Evolutionary conservation across 345 rosid genomes (phyloP).

Genomic region (Combretum micranthum): DNA sequence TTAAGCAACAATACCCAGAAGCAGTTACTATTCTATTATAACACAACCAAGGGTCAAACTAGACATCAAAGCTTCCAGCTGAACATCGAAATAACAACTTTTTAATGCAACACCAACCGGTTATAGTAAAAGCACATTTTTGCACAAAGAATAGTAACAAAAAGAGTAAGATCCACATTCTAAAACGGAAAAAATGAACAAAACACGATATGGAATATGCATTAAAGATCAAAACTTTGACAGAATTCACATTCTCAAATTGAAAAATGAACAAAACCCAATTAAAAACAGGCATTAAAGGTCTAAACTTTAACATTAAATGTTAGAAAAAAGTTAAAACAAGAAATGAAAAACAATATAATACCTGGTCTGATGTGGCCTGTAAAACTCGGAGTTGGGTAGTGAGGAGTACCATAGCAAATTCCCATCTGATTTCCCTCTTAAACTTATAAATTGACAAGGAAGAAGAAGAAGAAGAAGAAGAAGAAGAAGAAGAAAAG

Average conservation of each 20-base stretch:
- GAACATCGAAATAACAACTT: too few relatives aligned
- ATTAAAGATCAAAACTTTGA: neutral
- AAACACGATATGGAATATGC: too few relatives aligned
- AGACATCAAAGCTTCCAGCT: too few relatives aligned
- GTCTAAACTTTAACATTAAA: too few relatives aligned
- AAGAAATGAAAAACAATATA: neutral
- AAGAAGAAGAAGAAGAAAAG: neutral
- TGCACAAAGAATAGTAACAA: too few relatives aligned
- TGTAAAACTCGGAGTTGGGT: constrained; percentile 12
- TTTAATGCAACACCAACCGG: too few relatives aligned
- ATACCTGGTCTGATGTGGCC: constrained; percentile 15
- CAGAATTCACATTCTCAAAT: neutral
- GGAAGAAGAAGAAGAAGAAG: neutral
- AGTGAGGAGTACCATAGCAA: constrained; percentile 19
- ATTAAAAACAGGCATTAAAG: neutral
- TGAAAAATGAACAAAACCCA: neutral
- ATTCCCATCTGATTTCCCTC: constrained; percentile 10
- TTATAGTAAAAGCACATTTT: too few relatives aligned
- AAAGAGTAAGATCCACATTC: neutral
- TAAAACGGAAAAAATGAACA: neutral
- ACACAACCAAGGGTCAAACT: too few relatives aligned
- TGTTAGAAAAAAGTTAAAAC: neutral
- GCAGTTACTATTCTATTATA: too few relatives aligned
- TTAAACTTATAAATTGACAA: neutral
- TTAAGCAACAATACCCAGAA: too few relatives aligned